phyloP scores from a whole-genome alignment of 768 basidiomycete species.

The Tulasnella sp. region DNA sequence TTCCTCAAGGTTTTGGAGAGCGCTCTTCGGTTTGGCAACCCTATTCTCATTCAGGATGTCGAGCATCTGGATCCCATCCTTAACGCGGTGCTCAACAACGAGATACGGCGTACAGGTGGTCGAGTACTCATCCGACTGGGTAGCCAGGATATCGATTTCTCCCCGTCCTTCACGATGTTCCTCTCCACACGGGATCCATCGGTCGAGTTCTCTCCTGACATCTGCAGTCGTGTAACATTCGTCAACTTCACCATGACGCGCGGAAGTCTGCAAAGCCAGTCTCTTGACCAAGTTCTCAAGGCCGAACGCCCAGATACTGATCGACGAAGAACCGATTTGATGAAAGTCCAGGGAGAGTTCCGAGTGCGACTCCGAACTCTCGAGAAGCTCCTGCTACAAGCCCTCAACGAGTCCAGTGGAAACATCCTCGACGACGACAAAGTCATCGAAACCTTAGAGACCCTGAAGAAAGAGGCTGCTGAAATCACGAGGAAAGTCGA shows the following conservation, averaged over 20 bases:
- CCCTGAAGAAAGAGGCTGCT: constrained; percentile 92
- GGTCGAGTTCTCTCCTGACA: constrained; percentile 96
- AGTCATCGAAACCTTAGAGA: constrained; percentile 95
- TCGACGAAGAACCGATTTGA: constrained; percentile 90
- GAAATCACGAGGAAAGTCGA: constrained; percentile 95
- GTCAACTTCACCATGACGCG: constrained; percentile 99
- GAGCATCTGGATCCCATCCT: constrained; percentile 97
- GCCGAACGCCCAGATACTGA: constrained; percentile 97
- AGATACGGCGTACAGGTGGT: constrained; percentile 93
- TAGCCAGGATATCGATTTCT: constrained; percentile 98
- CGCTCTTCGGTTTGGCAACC: constrained; percentile 98
- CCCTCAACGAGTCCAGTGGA: constrained; percentile 93
- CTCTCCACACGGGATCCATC: constrained; percentile 96
- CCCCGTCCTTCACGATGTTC: constrained; percentile 99
- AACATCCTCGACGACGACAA: constrained; percentile 99
- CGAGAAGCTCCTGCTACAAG: constrained; percentile 90
- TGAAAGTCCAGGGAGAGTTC: constrained; percentile 99
- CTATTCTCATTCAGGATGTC: constrained; percentile 95
- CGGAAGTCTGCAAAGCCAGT: constrained; percentile 97
- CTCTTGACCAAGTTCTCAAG: constrained; percentile 94
- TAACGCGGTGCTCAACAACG: constrained; percentile 95
- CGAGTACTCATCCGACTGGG: constrained; percentile 96
- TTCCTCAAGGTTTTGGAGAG: constrained; percentile 99
- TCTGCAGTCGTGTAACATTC: constrained; percentile 95
- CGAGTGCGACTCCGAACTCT: constrained; percentile 86